These are phyloP conservation scores for Ophiocordyceps robertsii DNA, from an alignment of 2,329 filamentous ascomycete species.

Conservation along the genomic window DNA sequence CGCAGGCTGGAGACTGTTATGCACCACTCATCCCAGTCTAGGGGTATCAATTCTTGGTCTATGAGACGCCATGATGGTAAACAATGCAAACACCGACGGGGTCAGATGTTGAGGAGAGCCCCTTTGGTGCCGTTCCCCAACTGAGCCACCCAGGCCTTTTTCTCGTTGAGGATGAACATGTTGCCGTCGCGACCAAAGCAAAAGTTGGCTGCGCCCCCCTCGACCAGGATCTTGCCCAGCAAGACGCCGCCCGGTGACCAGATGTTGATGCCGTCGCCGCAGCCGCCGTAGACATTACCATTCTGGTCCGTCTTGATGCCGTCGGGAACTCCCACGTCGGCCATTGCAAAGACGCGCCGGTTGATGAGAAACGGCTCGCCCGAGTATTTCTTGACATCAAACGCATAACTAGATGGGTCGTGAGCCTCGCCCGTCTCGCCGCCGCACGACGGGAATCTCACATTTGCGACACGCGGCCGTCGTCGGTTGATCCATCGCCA, in stretches of 20 bases:
- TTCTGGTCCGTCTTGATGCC: slow-evolving; percentile 31
- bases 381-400: slow-evolving; percentile 14
- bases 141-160: slow-evolving; percentile 23
- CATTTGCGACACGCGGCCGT: slow-evolving; percentile 11
- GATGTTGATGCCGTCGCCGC: slow-evolving; percentile 33
- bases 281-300: slow-evolving; percentile 36
- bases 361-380: slow-evolving; percentile 29
- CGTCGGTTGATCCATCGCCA: slow-evolving; percentile 18
- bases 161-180: slow-evolving; percentile 34
- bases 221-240: slow-evolving; percentile 28
- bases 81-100: too few relatives aligned
- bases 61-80: too few relatives aligned
- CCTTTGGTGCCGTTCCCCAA: slow-evolving; percentile 6
- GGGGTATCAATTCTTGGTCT: too few relatives aligned
- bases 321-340: slow-evolving; percentile 30
- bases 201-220: slow-evolving; percentile 31
- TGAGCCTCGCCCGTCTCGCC: too few relatives aligned
- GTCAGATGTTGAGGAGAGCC: slow-evolving; percentile 7
- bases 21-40: too few relatives aligned
- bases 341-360: slow-evolving; percentile 35
- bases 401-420: slow-evolving; percentile 16
- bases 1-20: too few relatives aligned
- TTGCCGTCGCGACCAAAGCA: slow-evolving; percentile 29
- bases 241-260: slow-evolving; percentile 31
- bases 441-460: too few relatives aligned